A percentile compares a stretch with the other conserved stretches of the same genome.
phyloP scores from a whole-genome alignment of 768 basidiomycete species.

The Suillus tomentosus region DNA sequence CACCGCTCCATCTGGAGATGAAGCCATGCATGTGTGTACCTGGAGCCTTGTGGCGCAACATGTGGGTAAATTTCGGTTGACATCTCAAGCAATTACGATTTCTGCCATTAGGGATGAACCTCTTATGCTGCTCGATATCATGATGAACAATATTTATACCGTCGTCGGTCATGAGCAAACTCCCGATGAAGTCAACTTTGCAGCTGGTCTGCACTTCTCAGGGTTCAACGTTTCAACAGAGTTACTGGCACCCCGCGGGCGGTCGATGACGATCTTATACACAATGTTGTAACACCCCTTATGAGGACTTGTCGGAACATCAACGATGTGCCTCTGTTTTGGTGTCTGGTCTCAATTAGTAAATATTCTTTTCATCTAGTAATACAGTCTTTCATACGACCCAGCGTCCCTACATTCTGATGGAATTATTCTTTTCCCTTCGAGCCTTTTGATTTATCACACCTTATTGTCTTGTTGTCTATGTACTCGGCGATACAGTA shows the following conservation, averaged over 20 bases:
- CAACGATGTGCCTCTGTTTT: constrained; percentile 10
- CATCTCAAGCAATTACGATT: constrained; percentile 19
- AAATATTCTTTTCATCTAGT: not conserved
- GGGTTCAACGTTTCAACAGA: constrained; percentile 25
- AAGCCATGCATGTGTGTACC: not conserved
- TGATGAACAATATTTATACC: constrained; percentile 21
- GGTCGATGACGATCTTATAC: constrained; percentile 12
- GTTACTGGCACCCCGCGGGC: constrained; percentile 29
- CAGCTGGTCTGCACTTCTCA: constrained; percentile 25
- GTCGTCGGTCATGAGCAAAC: constrained; percentile 19
- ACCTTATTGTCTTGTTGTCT: not conserved
- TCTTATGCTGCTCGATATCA: constrained; percentile 13
- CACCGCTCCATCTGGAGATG: constrained; percentile 10
- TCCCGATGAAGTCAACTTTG: constrained; percentile 25
- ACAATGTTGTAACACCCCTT: not conserved
- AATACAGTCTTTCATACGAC: not conserved
- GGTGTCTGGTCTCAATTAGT: not conserved
- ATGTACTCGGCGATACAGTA: not conserved
- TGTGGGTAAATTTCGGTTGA: constrained; percentile 26
- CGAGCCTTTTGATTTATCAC: too few species aligned
- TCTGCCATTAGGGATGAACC: constrained; percentile 12
- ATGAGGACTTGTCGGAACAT: too few species aligned
- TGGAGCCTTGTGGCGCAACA: constrained; percentile 5
- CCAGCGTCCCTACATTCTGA: not conserved
- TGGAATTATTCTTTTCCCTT: too few species aligned